Conservation (phyloP, 2,329 filamentous ascomycete genomes). For the Sporothrix variecibatus region DNA sequence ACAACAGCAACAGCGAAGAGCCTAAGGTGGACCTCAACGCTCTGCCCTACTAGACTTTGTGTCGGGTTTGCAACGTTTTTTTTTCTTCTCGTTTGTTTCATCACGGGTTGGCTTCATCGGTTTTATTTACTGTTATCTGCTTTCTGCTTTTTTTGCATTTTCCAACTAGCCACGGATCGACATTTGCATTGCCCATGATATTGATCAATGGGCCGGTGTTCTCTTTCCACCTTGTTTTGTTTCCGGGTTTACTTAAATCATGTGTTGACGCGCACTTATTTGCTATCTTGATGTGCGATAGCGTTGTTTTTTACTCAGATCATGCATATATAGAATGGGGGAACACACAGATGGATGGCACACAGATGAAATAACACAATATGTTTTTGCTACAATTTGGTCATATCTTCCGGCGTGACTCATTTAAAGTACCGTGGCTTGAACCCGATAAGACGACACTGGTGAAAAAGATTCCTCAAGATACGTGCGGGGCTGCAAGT, state of each 20-base stretch:
- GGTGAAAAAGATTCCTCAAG: no score
- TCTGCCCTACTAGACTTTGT: constrained; percentile 27
- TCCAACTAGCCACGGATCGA: neutral
- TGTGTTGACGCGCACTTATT: neutral
- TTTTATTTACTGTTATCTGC: neutral
- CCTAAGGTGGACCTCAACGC: constrained; percentile 32
- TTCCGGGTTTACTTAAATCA: neutral
- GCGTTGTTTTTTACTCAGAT: neutral
- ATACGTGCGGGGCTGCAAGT: neutral
- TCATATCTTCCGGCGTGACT: neutral
- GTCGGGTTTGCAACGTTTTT: neutral
- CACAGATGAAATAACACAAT: neutral
- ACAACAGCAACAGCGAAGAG: constrained; percentile 25
- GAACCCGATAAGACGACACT: no score
- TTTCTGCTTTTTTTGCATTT: neutral
- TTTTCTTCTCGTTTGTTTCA: neutral
- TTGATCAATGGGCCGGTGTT: neutral
- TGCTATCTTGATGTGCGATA: neutral
- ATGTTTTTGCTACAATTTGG: neutral
- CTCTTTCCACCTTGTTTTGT: neutral
- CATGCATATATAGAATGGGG: neutral
- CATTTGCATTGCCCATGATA: constrained; percentile 2
- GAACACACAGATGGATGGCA: neutral
- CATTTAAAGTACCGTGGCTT: neutral
- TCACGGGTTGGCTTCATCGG: neutral